phyloP scores from a whole-genome alignment of 2,329 filamentous ascomycete species.

The Colletotrichum sp. region DNA sequence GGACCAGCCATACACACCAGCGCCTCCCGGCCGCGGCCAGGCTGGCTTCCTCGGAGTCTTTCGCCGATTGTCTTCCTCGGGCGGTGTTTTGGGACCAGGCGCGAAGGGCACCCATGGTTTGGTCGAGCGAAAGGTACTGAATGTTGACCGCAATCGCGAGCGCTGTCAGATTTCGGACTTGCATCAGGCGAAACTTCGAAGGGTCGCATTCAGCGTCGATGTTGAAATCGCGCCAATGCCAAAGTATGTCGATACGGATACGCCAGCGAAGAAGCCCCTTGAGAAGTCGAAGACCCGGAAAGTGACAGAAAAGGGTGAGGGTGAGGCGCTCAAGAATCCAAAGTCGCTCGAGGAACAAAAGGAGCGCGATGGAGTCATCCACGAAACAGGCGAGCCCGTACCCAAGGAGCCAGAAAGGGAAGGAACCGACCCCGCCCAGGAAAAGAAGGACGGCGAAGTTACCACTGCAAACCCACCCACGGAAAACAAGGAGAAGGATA shows the following conservation, averaged over 20 bases:
- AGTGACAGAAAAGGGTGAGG: constrained; percentile 73
- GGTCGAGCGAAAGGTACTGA: constrained; percentile 82
- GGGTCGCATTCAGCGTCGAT: constrained; percentile 95
- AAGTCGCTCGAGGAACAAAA: constrained; percentile 65
- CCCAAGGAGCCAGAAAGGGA: constrained; percentile 46
- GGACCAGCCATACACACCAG: constrained; percentile 73
- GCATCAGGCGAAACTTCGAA: constrained; percentile 78
- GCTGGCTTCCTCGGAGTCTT: constrained; percentile 83
- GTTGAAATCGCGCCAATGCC: constrained; percentile 94
- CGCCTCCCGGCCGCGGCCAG: constrained; percentile 72
- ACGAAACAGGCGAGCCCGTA: constrained; percentile 44
- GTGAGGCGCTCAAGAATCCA: constrained; percentile 73
- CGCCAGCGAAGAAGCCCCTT: constrained; percentile 42
- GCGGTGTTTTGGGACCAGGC: constrained; percentile 51
- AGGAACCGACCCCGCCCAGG: constrained; percentile 26
- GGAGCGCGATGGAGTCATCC: constrained; percentile 42
- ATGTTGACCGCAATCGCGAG: constrained; percentile 81
- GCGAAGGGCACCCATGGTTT: constrained; percentile 65
- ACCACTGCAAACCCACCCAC: constrained; percentile 24
- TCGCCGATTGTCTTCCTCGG: constrained; percentile 78
- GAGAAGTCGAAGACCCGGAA: constrained; percentile 65
- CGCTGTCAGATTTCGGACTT: constrained; percentile 82
- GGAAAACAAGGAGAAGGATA: constrained; percentile 47
- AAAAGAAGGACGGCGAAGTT: constrained; percentile 25
- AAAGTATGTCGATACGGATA: constrained; percentile 70